Evolutionary conservation across 768 basidiomycete species (phyloP).

Genomic region (Collybia sordida): DNA sequence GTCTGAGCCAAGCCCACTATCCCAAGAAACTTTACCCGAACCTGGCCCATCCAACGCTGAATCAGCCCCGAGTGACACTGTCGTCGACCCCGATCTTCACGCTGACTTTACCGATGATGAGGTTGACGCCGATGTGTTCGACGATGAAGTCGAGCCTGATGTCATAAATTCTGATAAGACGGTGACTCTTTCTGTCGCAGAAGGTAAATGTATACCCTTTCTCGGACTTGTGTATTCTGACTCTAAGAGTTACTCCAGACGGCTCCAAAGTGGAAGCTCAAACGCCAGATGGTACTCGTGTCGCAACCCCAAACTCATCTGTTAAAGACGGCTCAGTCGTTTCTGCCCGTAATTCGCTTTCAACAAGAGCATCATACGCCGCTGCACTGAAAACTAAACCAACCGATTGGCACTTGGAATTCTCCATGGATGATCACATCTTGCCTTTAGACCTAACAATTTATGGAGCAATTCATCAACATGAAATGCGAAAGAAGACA

Average conservation of each 20-base stretch:
- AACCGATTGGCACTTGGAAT: conserved; percentile 95
- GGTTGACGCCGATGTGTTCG: conserved; percentile 85
- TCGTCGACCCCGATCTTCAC: conserved; percentile 63
- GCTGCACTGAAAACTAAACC: conserved; percentile 92
- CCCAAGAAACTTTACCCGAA: conserved; percentile 11
- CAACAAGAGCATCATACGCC: conserved; percentile 76
- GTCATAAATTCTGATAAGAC: conserved; percentile 75
- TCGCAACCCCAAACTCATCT: conserved; percentile 78
- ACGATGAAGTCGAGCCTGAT: conserved; percentile 83
- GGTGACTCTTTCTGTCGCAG: conserved; percentile 77
- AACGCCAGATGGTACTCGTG: conserved; percentile 93
- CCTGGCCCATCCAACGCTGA: conserved; percentile 33
- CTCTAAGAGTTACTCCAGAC: conserved; percentile 44
- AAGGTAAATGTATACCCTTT: conserved; percentile 55
- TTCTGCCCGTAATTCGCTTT: conserved; percentile 24
- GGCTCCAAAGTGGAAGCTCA: conserved; percentile 94
- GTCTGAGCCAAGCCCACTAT: conserved; percentile 4
- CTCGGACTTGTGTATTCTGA: background rate
- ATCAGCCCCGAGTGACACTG: conserved; percentile 51
- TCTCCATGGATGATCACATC: conserved; percentile 86
- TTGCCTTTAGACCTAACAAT: conserved; percentile 89
- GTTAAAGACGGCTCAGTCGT: conserved; percentile 37
- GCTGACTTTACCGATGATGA: conserved; percentile 87
- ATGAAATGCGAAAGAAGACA: conserved; percentile 77
- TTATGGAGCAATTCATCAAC: conserved; percentile 94